A percentile compares a stretch with the other conserved stretches of the same genome.
Conservation (phyloP, 306 rosid species). For the Cucurbita maxima region DNA sequence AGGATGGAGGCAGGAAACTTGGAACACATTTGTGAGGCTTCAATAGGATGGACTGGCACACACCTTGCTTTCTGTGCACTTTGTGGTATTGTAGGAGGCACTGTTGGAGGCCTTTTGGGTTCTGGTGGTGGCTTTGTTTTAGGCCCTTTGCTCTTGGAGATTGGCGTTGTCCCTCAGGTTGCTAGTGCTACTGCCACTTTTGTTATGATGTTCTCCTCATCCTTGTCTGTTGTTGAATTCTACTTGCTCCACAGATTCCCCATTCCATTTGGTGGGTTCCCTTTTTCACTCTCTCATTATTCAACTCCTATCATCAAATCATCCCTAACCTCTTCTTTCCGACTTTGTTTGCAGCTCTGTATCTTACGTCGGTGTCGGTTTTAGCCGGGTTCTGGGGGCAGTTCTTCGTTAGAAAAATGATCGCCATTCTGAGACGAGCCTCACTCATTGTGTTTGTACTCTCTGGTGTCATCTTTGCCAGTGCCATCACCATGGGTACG, state of each 20-base stretch:
- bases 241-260: constrained; percentile 79
- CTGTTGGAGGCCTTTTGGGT: constrained; percentile 76
- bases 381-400: constrained; percentile 90
- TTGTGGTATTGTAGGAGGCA: constrained; percentile 68
- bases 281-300: not conserved
- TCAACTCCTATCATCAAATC: not conserved
- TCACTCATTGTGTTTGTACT: constrained; percentile 76
- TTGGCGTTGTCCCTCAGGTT: constrained; percentile 88
- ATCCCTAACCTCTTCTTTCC: not conserved
- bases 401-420: constrained; percentile 39
- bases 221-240: constrained; percentile 72
- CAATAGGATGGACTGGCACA: constrained; percentile 58
- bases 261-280: constrained; percentile 53
- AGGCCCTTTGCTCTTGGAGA: constrained; percentile 81
- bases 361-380: constrained; percentile 44
- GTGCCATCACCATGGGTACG: constrained; percentile 84
- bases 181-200: constrained; percentile 93
- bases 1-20: constrained; percentile 42
- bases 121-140: constrained; percentile 84
- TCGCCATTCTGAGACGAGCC: constrained; percentile 43
- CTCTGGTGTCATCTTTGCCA: constrained; percentile 69
- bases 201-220: constrained; percentile 82
- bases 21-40: constrained; percentile 63
- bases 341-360: constrained; percentile 40
- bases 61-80: constrained; percentile 59